These are phyloP conservation scores for Aspergillus ellipticus DNA, from an alignment of 495 filamentous ascomycete genomes.

Conservation along the genomic window DNA sequence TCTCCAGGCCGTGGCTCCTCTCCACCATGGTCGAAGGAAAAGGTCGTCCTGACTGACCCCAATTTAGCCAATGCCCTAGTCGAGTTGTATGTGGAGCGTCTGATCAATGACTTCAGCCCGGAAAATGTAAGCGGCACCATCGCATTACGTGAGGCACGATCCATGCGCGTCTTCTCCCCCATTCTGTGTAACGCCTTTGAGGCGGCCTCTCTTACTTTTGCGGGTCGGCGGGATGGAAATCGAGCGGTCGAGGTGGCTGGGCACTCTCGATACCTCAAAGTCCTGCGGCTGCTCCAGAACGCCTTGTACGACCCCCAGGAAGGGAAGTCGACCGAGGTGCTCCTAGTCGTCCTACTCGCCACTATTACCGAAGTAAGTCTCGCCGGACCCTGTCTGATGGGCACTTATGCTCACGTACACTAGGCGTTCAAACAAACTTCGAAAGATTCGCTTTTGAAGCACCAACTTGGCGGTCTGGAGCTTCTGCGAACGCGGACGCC, in stretches of 20 bases:
- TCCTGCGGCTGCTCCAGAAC: constrained; percentile 16
- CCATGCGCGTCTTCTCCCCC: constrained; percentile 23
- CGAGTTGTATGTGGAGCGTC: constrained; percentile 21
- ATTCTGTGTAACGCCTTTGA: constrained; percentile 23
- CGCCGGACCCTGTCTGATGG: neutral
- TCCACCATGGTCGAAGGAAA: neutral
- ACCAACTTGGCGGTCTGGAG: constrained; percentile 25
- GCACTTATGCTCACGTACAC: neutral
- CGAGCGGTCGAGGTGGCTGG: constrained; percentile 19
- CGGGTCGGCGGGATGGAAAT: constrained; percentile 18
- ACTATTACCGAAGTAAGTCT: constrained; percentile 24
- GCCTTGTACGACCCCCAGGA: constrained; percentile 16
- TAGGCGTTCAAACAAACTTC: constrained; percentile 27
- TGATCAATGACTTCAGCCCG: constrained; percentile 24
- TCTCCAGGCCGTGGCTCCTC: constrained; percentile 1
- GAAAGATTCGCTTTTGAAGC: constrained; percentile 20
- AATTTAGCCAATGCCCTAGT: constrained; percentile 9
- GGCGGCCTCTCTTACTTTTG: constrained; percentile 23
- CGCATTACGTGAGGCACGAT: constrained; percentile 19
- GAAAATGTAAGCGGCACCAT: constrained; percentile 16
- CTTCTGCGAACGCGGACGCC: constrained; percentile 20
- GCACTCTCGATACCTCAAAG: constrained; percentile 16
- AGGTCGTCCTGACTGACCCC: constrained; percentile 11
- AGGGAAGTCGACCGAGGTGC: constrained; percentile 21
- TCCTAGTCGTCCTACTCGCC: constrained; percentile 20